Evolutionary conservation across 2,329 filamentous ascomycete species (phyloP).

Genomic region (Xylaria sp.): DNA sequence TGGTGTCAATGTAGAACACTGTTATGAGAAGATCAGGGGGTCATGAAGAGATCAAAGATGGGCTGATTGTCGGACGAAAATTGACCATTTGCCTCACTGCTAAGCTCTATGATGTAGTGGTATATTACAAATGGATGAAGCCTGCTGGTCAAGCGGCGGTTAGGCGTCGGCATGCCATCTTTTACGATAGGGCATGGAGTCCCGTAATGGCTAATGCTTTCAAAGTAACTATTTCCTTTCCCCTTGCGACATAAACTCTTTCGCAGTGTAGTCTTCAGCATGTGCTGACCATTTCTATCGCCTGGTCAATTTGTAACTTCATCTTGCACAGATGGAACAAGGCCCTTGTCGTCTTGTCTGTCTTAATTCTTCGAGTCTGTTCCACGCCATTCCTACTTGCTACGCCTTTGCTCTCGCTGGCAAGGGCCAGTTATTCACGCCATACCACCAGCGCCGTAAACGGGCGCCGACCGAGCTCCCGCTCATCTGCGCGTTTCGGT

Average conservation of each 20-base stretch:
- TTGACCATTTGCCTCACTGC: conserved; percentile 7
- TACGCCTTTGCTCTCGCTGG: conserved; percentile 45
- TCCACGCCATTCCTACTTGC: background rate
- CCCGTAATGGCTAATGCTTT: background rate
- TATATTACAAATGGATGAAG: conserved; percentile 28
- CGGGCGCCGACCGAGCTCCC: conserved; percentile 79
- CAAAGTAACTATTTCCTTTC: background rate
- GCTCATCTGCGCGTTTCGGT: conserved; percentile 75
- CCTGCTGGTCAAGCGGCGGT: background rate
- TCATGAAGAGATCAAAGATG: background rate
- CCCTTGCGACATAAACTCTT: background rate
- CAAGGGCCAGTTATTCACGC: conserved; percentile 87
- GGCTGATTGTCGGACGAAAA: background rate
- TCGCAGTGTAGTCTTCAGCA: background rate
- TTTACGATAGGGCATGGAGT: conserved; percentile 6
- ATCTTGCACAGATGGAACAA: too few relatives aligned
- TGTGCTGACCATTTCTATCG: background rate
- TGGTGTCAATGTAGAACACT: background rate
- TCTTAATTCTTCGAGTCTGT: background rate
- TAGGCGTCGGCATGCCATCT: background rate
- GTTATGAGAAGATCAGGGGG: background rate
- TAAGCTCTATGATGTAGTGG: conserved; percentile 28
- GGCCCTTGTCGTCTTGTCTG: too few relatives aligned
- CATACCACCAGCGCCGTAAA: conserved; percentile 91
- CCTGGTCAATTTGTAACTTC: background rate